Conservation (phyloP, 2,329 filamentous ascomycete genomes). For the Penicillium sp. region DNA sequence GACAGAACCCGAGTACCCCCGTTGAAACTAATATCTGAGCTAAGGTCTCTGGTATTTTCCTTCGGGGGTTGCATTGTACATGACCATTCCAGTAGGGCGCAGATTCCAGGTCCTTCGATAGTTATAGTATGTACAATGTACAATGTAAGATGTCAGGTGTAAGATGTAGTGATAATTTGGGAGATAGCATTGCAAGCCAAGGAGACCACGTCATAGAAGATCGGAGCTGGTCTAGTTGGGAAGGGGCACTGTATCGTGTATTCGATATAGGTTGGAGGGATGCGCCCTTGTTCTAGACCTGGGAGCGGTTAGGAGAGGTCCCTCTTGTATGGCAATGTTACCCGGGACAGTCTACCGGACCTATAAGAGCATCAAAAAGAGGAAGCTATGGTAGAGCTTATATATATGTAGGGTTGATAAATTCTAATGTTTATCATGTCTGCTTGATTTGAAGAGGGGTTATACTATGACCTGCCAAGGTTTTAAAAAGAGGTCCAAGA, state of each 20-base stretch:
- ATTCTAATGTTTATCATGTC: neutral
- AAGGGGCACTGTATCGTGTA: neutral
- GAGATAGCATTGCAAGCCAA: neutral
- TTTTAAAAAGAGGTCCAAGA: neutral
- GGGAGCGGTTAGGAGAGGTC: neutral
- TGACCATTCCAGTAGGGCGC: too few relatives aligned
- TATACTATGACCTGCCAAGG: conserved; percentile 1
- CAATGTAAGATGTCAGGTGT: neutral
- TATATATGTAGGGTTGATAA: neutral
- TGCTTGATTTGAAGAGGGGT: neutral
- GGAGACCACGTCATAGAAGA: neutral
- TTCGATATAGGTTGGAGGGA: neutral
- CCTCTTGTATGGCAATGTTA: neutral
- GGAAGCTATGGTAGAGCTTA: neutral
- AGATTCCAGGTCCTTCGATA: neutral
- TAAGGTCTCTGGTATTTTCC: neutral
- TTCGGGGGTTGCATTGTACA: neutral
- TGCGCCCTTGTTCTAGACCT: neutral
- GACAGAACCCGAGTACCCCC: neutral
- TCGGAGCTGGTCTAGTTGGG: neutral
- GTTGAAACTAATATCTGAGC: neutral
- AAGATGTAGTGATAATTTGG: neutral
- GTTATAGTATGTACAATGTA: neutral
- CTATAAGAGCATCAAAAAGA: neutral
- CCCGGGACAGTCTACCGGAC: neutral